A percentile compares a stretch with the other conserved stretches of the same genome.
Evolutionary conservation across 352 stramenopile genomes (phyloP).

Genomic region (Ophiocytium majus): DNA sequence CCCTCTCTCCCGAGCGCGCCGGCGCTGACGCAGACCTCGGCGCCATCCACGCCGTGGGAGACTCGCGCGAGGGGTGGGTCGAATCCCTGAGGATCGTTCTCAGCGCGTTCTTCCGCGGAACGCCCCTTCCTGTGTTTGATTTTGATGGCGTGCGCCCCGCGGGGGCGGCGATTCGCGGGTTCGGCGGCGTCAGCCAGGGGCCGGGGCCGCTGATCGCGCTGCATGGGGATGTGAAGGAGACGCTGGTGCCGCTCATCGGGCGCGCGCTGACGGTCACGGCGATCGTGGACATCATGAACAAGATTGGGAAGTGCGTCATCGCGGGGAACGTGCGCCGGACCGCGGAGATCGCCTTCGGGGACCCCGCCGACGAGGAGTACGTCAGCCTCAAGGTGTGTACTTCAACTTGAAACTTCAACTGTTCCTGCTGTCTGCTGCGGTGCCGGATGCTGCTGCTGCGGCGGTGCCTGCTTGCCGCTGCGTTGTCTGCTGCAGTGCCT

Average conservation of each 20-base stretch:
- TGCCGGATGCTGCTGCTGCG: too few relatives aligned
- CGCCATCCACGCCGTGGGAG: slow-evolving; percentile 46
- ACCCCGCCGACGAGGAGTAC: slow-evolving; percentile 76
- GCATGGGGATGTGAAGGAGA: slow-evolving; percentile 66
- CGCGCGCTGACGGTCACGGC: slow-evolving; percentile 65
- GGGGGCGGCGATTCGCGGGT: slow-evolving; percentile 77
- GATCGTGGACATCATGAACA: slow-evolving; percentile 89
- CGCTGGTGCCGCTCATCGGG: slow-evolving; percentile 64
- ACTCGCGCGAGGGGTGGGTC: slow-evolving; percentile 76
- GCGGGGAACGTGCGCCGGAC: slow-evolving; percentile 84
- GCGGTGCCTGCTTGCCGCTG: too few relatives aligned
- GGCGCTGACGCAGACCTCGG: not conserved
- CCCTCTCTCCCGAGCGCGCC: not conserved
- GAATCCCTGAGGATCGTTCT: slow-evolving; percentile 74
- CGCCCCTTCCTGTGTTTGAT: slow-evolving; percentile 38
- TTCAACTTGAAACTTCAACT: too few relatives aligned
- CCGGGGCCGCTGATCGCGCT: slow-evolving; percentile 70
- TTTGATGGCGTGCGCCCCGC: slow-evolving; percentile 67
- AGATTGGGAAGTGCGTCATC: slow-evolving; percentile 78
- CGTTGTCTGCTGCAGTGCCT: too few relatives aligned
- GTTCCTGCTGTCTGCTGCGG: too few relatives aligned
- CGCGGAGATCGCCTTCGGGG: slow-evolving; percentile 88
- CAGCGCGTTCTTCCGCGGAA: slow-evolving; percentile 71
- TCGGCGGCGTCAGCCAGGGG: slow-evolving; percentile 81
- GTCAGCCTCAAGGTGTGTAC: slow-evolving; percentile 76